Conservation (phyloP, 148 eudicot genomes). For the Mesembryanthemum crystallinum region DNA sequence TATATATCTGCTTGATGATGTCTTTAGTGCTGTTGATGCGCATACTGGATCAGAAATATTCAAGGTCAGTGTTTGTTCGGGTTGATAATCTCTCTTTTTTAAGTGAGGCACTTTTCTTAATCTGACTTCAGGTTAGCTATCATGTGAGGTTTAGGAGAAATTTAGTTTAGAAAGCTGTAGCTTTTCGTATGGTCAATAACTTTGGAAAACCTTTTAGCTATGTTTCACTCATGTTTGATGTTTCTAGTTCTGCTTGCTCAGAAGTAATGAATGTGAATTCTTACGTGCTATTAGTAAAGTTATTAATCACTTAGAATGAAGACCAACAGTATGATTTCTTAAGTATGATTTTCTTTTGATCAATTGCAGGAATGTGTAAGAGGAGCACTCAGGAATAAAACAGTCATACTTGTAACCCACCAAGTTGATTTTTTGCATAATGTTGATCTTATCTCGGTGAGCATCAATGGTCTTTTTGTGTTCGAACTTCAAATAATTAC, state of each 20-base stretch:
- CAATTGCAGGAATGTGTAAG: conserved; percentile 78
- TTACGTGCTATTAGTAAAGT: too few species aligned
- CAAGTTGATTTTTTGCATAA: conserved; percentile 97
- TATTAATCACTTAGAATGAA: too few species aligned
- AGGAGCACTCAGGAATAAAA: conserved; percentile 76
- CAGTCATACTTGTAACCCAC: conserved; percentile 88
- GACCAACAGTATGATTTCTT: too few species aligned
- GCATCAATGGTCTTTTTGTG: conserved; percentile 9
- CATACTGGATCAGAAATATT: conserved; percentile 92
- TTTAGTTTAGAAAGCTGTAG: not conserved
- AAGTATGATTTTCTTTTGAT: not conserved
- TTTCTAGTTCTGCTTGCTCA: too few species aligned
- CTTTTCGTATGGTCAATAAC: not conserved
- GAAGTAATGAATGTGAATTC: too few species aligned
- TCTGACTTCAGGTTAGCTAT: not conserved
- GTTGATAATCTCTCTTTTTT: not conserved
- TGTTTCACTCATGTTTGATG: too few species aligned
- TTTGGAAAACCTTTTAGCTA: not conserved
- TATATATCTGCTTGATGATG: conserved; percentile 93
- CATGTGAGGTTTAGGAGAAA: not conserved
- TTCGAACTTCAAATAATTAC: not conserved
- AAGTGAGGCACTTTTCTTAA: not conserved
- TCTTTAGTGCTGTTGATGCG: conserved; percentile 97
- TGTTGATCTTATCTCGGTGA: conserved; percentile 77
- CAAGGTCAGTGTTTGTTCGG: conserved; percentile 39